phyloP scores from a whole-genome alignment of 768 basidiomycete genomes.

The Boletus reticulatus region DNA sequence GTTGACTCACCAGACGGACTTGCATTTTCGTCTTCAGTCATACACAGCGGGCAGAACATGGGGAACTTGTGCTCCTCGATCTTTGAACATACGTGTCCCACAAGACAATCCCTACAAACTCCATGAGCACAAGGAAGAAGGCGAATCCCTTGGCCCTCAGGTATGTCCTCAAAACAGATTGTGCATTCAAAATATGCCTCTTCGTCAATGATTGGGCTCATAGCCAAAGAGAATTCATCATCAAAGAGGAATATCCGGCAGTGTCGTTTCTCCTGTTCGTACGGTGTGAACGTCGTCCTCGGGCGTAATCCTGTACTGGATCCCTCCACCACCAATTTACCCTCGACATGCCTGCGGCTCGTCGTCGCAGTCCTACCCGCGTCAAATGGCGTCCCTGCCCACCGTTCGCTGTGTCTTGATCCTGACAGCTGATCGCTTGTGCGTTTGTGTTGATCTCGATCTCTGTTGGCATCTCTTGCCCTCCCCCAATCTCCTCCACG shows the following conservation, averaged over 20 bases:
- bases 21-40: slow-evolving; percentile 29
- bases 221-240: slow-evolving; percentile 1
- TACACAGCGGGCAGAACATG: slow-evolving; percentile 58
- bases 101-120: slow-evolving; percentile 55
- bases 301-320: neutral
- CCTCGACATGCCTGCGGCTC: neutral
- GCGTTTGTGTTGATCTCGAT: neutral
- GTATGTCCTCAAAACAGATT: slow-evolving; percentile 52
- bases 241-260: slow-evolving; percentile 25
- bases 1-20: slow-evolving; percentile 34
- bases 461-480: neutral
- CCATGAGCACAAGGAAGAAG: slow-evolving; percentile 44
- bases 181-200: slow-evolving; percentile 44
- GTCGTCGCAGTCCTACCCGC: neutral
- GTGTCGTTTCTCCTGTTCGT: slow-evolving; percentile 24
- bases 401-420: neutral
- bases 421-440: neutral
- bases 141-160: slow-evolving; percentile 40
- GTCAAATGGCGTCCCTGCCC: neutral
- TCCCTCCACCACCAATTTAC: slow-evolving; percentile 1
- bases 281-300: neutral
- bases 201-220: neutral
- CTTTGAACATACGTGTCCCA: slow-evolving; percentile 41
- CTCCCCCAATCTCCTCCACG: slow-evolving; percentile 19
- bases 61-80: slow-evolving; percentile 54